Conservation (phyloP, 805 yeast genomes). For the Ogataea nonfermentans region DNA sequence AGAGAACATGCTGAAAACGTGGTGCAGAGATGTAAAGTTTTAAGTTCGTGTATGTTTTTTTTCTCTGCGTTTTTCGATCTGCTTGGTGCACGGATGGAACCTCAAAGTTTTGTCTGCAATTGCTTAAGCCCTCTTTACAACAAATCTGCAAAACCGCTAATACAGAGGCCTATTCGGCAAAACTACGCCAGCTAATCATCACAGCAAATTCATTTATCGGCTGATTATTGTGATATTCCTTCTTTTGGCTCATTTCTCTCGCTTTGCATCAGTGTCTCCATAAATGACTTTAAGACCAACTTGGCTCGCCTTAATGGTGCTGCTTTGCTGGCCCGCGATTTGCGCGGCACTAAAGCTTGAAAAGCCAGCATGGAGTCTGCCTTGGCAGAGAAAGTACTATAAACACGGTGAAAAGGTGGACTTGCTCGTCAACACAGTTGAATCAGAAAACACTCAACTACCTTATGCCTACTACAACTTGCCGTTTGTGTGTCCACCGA, state of each 20-base stretch:
- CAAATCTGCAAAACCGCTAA: neutral
- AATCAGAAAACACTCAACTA: conserved; percentile 71
- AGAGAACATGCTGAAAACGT: conserved; percentile 24
- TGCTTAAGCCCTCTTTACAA: conserved; percentile 2
- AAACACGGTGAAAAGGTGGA: conserved; percentile 60
- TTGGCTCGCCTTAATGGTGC: conserved; percentile 5
- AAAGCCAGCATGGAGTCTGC: conserved; percentile 16
- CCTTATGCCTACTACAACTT: conserved; percentile 77
- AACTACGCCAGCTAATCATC: too few species aligned
- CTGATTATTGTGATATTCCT: too few species aligned
- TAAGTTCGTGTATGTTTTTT: neutral
- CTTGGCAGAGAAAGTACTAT: conserved; percentile 41
- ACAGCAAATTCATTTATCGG: too few species aligned
- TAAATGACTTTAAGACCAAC: neutral
- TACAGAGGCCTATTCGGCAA: neutral
- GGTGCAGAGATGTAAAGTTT: conserved; percentile 9
- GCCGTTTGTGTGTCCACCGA: conserved; percentile 77
- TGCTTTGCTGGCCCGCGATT: conserved; percentile 3
- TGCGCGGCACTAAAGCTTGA: conserved; percentile 11
- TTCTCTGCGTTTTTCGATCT: neutral
- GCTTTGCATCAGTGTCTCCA: neutral
- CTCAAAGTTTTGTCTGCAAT: conserved; percentile 8
- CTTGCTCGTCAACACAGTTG: conserved; percentile 71
- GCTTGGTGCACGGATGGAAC: conserved; percentile 4
- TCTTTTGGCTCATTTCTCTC: neutral